A percentile compares a stretch with the other conserved stretches of the same genome.
phyloP scores from a whole-genome alignment of 225 moss, liverwort and hornwort species.

The Pleurozium schreberi region DNA sequence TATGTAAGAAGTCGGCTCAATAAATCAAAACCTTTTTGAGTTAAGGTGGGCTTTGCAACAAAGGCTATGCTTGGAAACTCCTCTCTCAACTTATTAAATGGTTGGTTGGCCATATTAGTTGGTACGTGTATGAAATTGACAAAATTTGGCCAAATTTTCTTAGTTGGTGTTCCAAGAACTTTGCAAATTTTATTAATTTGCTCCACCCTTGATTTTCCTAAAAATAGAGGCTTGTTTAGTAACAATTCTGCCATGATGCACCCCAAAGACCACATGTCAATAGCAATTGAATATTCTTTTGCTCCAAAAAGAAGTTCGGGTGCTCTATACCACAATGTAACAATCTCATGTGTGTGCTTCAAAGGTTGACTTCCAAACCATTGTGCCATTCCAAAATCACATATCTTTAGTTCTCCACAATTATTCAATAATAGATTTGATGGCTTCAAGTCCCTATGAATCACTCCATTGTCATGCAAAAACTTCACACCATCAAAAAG shows the following conservation, averaged over 20 bases:
- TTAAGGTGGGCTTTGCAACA: not conserved
- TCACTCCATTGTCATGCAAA: not conserved
- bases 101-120: not conserved
- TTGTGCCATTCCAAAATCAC: slow-evolving; percentile 7
- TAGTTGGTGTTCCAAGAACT: slow-evolving; percentile 28
- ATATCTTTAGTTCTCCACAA: not conserved
- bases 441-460: not conserved
- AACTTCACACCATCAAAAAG: not conserved
- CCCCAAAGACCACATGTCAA: slow-evolving; percentile 44
- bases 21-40: not conserved
- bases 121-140: not conserved
- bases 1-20: not conserved
- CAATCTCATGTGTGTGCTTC: slow-evolving; percentile 16
- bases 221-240: slow-evolving; percentile 26
- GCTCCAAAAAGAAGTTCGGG: slow-evolving; percentile 22
- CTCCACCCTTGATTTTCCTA: slow-evolving; percentile 20
- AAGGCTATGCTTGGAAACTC: not conserved
- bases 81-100: slow-evolving; percentile 25
- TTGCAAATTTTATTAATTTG: slow-evolving; percentile 40
- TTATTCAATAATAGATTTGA: not conserved
- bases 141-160: slow-evolving; percentile 37
- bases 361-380: slow-evolving; percentile 23
- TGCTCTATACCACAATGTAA: slow-evolving; percentile 39
- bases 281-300: slow-evolving; percentile 21
- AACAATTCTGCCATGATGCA: slow-evolving; percentile 48